Base-by-base conservation (phyloP, 148 eudicot genomes). In the Rhododendron griersonianum region DNA sequence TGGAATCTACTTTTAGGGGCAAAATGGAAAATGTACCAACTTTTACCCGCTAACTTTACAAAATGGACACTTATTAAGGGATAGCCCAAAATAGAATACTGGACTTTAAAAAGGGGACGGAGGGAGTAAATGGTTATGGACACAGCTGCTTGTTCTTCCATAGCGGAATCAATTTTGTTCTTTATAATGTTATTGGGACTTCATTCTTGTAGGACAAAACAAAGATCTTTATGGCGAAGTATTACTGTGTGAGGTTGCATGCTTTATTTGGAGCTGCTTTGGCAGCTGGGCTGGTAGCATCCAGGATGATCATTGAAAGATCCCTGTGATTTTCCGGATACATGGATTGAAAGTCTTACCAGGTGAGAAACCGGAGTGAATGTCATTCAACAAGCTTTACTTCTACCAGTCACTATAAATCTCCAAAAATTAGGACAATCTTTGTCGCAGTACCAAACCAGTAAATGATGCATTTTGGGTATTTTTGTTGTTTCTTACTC, bases 201-300 rank as follows among this genome's bases (percentile, higher is more conserved):
- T 44, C 48, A 73, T 53, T 87, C 45, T 85, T 69, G 69, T 85
- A 94, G 98, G 98, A 94, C 85, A 93, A 89, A 30, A 78, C 86
- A 35, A 95, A 92, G 90, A 95, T 94, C 13, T 93, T 94, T 87
- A 90, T 93, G 92, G 94, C 95, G 4, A 95, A 95, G 85, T 95
- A 95, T 87, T 91, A 86, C 78, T 95, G 98, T 55, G 95, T 93
- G 86, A 92, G 96, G 83, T 90, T 95, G 88, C 95, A 93, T 86
- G 87, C 92, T 83, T 25, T 90, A 44, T 90, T 93, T 75, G 96
- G 95, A 79, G 83, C 86, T 76, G 93, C 94, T 73, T 87, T 91
- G 89, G 90, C 96, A 23, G 90, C 88, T 35, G 98, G 97, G 63
- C 91, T 95, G 82, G 94, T 93, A 51, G 92, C 90, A 81, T 94